These are phyloP conservation scores for Wickerhamomyces subpelliculosus DNA, from an alignment of 805 yeast species.

Conservation along the genomic window DNA sequence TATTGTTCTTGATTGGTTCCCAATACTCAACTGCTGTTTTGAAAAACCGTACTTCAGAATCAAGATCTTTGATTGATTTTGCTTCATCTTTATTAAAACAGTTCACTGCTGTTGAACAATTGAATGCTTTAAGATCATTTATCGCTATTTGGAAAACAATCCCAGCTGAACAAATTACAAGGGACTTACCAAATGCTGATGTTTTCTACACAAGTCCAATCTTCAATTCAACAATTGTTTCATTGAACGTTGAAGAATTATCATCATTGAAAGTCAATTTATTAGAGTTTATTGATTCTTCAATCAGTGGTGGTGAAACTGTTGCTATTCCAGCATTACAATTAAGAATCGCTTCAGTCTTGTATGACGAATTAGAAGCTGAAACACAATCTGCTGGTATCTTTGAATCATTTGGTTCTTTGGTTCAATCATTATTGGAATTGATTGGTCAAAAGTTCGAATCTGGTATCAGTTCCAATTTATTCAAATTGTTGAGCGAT, in stretches of 20 bases:
- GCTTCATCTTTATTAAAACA: constrained; percentile 59
- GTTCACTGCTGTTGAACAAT: constrained; percentile 63
- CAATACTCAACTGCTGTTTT: constrained; percentile 54
- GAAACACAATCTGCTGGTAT: constrained; percentile 6
- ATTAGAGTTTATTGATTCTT: constrained; percentile 48
- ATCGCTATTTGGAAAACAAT: constrained; percentile 42
- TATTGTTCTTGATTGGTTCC: constrained; percentile 74
- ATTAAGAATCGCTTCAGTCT: constrained; percentile 44
- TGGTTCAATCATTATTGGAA: constrained; percentile 13
- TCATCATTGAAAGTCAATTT: constrained; percentile 41
- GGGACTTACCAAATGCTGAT: constrained; percentile 18
- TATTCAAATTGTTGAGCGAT: constrained; percentile 53
- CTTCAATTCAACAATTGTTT: constrained; percentile 54
- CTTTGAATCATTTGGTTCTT: constrained; percentile 12
- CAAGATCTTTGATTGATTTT: constrained; percentile 65
- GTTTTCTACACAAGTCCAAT: constrained; percentile 46
- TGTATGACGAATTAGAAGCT: constrained; percentile 32
- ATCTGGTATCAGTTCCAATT: constrained; percentile 25
- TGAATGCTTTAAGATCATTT: constrained; percentile 45
- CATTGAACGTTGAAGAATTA: constrained; percentile 43
- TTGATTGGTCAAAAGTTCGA: constrained; percentile 4
- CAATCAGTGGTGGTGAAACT: constrained; percentile 25
- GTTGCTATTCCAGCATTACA: constrained; percentile 41
- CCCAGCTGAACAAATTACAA: constrained; percentile 26
- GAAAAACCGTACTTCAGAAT: constrained; percentile 58